phyloP scores from a whole-genome alignment of 2,329 filamentous ascomycete genomes.

The Talaromyces sp. region DNA sequence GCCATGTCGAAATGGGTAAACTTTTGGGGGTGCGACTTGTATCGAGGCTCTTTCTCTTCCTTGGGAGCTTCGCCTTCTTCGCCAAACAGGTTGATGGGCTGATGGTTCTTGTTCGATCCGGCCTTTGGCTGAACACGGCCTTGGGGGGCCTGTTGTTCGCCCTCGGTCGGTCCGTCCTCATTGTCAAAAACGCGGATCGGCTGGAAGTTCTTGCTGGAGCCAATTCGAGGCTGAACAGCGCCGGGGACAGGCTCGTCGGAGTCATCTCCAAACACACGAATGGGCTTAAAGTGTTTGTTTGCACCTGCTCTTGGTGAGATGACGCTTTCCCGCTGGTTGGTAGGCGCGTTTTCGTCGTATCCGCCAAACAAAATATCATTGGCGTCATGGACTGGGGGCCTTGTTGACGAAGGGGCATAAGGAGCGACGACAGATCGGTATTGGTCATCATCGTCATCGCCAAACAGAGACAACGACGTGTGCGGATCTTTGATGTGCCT shows the following conservation, averaged over 20 bases:
- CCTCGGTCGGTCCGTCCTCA: slow-evolving; percentile 39
- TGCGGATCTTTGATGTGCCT: slow-evolving; percentile 38
- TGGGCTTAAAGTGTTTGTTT: slow-evolving; percentile 10
- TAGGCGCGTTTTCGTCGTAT: slow-evolving; percentile 23
- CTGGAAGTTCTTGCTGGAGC: slow-evolving; percentile 57
- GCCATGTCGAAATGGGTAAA: slow-evolving; percentile 60
- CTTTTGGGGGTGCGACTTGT: slow-evolving; percentile 68
- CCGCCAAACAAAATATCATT: slow-evolving; percentile 62
- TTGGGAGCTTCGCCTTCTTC: slow-evolving; percentile 19
- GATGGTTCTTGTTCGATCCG: slow-evolving; percentile 48
- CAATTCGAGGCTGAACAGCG: slow-evolving; percentile 46
- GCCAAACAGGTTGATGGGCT: slow-evolving; percentile 52
- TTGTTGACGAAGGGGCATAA: slow-evolving; percentile 59
- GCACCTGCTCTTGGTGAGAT: slow-evolving; percentile 15
- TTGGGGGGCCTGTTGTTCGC: slow-evolving; percentile 37
- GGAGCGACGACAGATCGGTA: slow-evolving; percentile 52
- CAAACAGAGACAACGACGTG: slow-evolving; percentile 57
- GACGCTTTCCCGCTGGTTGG: slow-evolving; percentile 13
- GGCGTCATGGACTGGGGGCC: slow-evolving; percentile 61
- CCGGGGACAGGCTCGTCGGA: slow-evolving; percentile 21
- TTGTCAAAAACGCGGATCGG: slow-evolving; percentile 61
- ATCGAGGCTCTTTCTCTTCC: slow-evolving; percentile 37
- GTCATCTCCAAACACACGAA: slow-evolving; percentile 11
- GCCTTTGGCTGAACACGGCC: slow-evolving; percentile 38
- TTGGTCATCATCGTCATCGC: slow-evolving; percentile 54